Evolutionary conservation across 352 stramenopile genomes (phyloP).

Genomic region (Plasmopara viticola): DNA sequence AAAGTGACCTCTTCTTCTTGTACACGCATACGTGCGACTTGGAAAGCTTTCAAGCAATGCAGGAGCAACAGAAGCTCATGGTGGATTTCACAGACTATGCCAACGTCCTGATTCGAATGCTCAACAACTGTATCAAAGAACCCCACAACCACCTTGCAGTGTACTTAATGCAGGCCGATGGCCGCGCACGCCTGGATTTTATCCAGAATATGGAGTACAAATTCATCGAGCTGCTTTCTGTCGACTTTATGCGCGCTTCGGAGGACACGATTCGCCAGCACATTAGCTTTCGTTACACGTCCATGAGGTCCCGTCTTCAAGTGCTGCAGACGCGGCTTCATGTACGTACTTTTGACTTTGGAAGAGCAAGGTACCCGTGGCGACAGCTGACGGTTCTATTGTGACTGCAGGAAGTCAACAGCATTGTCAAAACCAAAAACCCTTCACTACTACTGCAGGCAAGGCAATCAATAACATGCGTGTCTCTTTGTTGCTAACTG

Average conservation of each 20-base stretch:
- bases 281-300: conserved; percentile 92
- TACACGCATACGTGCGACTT: conserved; percentile 88
- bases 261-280: conserved; percentile 90
- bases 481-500: conserved; percentile 12
- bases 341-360: conserved; percentile 24
- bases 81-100: conserved; percentile 93
- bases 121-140: conserved; percentile 95
- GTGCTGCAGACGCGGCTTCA: conserved; percentile 89
- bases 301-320: conserved; percentile 88
- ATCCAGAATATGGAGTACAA: conserved; percentile 98
- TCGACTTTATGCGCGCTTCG: conserved; percentile 84
- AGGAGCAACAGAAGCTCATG: conserved; percentile 94
- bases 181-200: conserved; percentile 88
- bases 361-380: neutral
- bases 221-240: conserved; percentile 91
- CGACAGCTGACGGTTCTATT: conserved; percentile 8
- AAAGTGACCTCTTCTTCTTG: conserved; percentile 92
- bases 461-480: conserved; percentile 7
- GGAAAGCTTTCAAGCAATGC: conserved; percentile 84
- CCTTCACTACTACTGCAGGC: conserved; percentile 90
- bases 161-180: conserved; percentile 90
- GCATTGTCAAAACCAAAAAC: conserved; percentile 94
- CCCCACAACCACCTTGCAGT: conserved; percentile 91
- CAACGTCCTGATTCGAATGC: conserved; percentile 91
- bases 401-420: conserved; percentile 82